A percentile compares a stretch with the other conserved stretches of the same genome.
phyloP scores from a whole-genome alignment of 1,139 yeast species.

The Hyphopichia wangnamkhiaoensis region DNA sequence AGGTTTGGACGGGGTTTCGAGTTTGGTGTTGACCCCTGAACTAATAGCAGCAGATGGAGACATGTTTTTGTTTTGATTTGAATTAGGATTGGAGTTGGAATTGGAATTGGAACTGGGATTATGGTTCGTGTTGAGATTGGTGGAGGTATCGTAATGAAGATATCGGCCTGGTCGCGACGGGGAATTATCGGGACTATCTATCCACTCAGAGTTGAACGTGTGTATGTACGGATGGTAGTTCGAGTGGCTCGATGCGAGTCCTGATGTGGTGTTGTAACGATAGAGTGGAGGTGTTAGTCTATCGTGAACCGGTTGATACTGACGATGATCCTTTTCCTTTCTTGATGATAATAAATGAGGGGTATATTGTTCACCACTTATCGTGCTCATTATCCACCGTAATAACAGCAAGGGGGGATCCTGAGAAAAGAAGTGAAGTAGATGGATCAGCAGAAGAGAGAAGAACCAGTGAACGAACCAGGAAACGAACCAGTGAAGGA shows the following conservation, averaged over 20 bases:
- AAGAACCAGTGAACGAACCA: background rate
- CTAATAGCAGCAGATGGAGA: conserved; percentile 12
- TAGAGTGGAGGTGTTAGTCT: conserved; percentile 1
- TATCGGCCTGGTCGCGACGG: conserved; percentile 2
- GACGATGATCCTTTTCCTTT: background rate
- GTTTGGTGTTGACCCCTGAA: no score
- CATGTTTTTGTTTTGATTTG: conserved; percentile 6
- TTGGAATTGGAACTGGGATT: background rate
- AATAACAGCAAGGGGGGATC: background rate
- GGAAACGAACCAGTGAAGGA: no score
- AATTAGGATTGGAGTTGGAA: conserved; percentile 1
- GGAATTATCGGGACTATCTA: conserved; percentile 24
- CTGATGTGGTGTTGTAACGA: background rate
- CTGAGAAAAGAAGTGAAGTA: background rate
- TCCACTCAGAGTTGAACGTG: conserved; percentile 40
- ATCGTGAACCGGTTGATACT: conserved; percentile 3
- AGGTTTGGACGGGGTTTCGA: conserved; percentile 25
- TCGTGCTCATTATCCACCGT: conserved; percentile 11
- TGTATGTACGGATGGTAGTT: conserved; percentile 16
- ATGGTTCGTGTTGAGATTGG: background rate
- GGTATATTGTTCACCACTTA: conserved; percentile 1
- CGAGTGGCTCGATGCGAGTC: background rate
- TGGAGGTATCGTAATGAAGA: conserved; percentile 2
- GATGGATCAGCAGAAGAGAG: background rate
- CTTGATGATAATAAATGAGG: conserved; percentile 2